These are phyloP conservation scores for Exophiala viscosa DNA, from an alignment of 2,329 filamentous ascomycete genomes.

Conservation along the genomic window DNA sequence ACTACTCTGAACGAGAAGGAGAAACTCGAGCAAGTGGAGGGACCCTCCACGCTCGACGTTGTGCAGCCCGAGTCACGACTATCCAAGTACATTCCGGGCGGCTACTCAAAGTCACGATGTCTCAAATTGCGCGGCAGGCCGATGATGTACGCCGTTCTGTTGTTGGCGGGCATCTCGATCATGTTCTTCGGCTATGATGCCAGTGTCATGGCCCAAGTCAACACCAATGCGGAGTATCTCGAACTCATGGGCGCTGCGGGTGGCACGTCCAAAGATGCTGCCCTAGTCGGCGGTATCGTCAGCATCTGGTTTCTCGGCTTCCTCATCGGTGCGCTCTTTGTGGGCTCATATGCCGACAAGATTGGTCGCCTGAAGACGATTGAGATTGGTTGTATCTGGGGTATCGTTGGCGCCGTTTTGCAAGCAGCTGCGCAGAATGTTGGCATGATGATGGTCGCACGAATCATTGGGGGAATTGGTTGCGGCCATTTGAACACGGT, in stretches of 20 bases:
- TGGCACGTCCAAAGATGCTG: slow-evolving; percentile 28
- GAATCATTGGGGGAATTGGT: slow-evolving; percentile 30
- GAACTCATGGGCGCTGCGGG: slow-evolving; percentile 23
- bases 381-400: slow-evolving; percentile 30
- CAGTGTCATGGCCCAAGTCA: slow-evolving; percentile 30
- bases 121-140: slow-evolving; percentile 26
- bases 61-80: too few relatives aligned
- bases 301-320: slow-evolving; percentile 32
- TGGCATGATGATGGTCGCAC: slow-evolving; percentile 28
- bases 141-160: slow-evolving; percentile 26
- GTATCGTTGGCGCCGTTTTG: slow-evolving; percentile 27
- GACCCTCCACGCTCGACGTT: too few relatives aligned
- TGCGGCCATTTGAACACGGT: slow-evolving; percentile 32
- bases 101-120: slow-evolving; percentile 14
- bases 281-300: slow-evolving; percentile 29
- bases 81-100: slow-evolving; percentile 6
- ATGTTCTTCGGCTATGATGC: slow-evolving; percentile 22
- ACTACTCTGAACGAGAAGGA: too few relatives aligned
- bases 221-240: slow-evolving; percentile 30
- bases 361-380: slow-evolving; percentile 30
- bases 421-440: slow-evolving; percentile 29
- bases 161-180: slow-evolving; percentile 6
- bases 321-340: slow-evolving; percentile 25
- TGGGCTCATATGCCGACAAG: slow-evolving; percentile 29
- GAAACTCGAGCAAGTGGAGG: too few relatives aligned